Evolutionary conservation across 768 basidiomycete species (phyloP).

Genomic region (Paxillus rubicundulus): DNA sequence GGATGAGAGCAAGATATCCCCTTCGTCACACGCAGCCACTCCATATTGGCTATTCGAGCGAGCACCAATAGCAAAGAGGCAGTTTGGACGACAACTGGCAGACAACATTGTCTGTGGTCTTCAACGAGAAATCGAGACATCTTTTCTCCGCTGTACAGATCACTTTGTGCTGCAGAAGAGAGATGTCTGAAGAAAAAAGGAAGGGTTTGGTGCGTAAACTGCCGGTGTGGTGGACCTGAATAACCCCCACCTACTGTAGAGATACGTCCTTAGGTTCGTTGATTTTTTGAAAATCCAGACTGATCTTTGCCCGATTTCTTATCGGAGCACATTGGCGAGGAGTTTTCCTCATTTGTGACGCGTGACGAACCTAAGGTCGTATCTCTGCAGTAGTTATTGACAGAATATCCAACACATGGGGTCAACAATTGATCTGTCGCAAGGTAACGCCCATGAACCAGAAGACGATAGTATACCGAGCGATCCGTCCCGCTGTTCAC

Average conservation of each 20-base stretch:
- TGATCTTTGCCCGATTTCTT: no score
- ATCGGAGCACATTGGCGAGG: no score
- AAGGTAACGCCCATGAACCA: not conserved
- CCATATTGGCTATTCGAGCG: no score
- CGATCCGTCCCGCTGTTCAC: not conserved
- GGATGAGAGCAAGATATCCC: no score
- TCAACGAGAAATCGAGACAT: slow-evolving; percentile 18
- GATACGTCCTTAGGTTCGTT: no score
- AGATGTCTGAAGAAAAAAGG: slow-evolving; percentile 5
- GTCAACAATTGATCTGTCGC: slow-evolving; percentile 8
- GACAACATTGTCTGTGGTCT: slow-evolving; percentile 21
- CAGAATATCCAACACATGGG: slow-evolving; percentile 18
- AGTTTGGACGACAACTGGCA: not conserved
- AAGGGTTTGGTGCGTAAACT: slow-evolving; percentile 16
- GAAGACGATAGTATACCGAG: not conserved
- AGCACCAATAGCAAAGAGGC: no score
- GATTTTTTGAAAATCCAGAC: no score
- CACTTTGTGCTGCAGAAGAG: slow-evolving; percentile 15
- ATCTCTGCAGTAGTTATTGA: no score
- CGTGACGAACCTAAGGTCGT: no score
- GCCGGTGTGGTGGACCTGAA: not conserved
- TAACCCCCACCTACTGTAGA: no score
- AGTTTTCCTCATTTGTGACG: no score
- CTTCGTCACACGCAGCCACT: no score
- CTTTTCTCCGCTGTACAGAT: slow-evolving; percentile 21